A percentile compares a stretch with the other conserved stretches of the same genome.
Conservation (phyloP, 148 eudicot species). For the Cornus florida region DNA sequence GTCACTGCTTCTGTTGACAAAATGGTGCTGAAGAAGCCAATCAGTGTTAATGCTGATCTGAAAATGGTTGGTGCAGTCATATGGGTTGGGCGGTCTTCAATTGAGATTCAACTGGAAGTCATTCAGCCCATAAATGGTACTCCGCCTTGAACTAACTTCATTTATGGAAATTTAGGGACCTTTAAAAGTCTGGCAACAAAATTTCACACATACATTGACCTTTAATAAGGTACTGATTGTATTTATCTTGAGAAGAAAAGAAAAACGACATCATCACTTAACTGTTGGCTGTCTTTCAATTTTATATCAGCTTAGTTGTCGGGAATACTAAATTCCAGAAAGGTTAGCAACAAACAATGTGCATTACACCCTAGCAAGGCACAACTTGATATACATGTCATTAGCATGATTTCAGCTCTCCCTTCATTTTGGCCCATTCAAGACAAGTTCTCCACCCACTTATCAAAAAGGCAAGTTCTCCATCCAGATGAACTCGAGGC, state of each 20-base stretch:
- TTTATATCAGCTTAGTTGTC: neutral
- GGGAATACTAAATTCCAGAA: neutral
- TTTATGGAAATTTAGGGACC: neutral
- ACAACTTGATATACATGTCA: too few species aligned
- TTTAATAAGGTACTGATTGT: neutral
- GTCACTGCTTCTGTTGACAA: conserved; percentile 97
- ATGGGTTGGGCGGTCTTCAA: conserved; percentile 97
- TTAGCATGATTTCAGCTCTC: too few species aligned
- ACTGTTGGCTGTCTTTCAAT: neutral
- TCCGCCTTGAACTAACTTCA: neutral
- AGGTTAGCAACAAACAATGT: too few species aligned
- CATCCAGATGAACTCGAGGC: too few species aligned
- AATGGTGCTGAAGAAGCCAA: conserved; percentile 81
- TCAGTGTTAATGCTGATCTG: conserved; percentile 77
- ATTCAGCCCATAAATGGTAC: conserved; percentile 69
- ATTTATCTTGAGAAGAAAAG: neutral
- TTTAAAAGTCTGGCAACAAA: neutral
- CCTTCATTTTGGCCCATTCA: too few species aligned
- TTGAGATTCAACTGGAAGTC: conserved; percentile 91
- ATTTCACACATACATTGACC: neutral
- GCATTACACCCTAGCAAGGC: too few species aligned
- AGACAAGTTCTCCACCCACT: too few species aligned
- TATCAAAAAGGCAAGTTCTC: too few species aligned
- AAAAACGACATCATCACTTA: neutral
- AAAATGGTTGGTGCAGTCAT: conserved; percentile 82